Evolutionary conservation across 371 early-diverging fungal species (phyloP).

Genomic region (Mortierella sp.): DNA sequence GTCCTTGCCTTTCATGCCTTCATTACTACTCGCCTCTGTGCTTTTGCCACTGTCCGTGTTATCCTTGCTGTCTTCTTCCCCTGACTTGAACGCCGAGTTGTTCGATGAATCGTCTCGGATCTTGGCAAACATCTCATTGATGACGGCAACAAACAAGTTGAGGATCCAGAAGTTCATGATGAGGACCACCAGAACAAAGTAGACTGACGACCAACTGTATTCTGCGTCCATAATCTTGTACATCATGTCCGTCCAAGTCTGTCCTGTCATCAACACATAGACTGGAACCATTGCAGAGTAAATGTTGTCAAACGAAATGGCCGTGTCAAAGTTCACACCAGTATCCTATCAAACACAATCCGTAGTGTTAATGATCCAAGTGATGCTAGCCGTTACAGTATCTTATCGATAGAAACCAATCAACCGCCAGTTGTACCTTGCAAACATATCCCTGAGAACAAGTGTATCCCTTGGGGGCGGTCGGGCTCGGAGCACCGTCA

Average conservation of each 20-base stretch:
- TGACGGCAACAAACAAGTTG: slow-evolving; percentile 78
- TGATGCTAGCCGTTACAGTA: too few species aligned
- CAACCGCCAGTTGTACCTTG: slow-evolving; percentile 44
- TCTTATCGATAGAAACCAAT: not conserved
- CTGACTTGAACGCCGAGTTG: slow-evolving; percentile 69
- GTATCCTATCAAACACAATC: slow-evolving; percentile 20
- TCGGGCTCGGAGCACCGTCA: slow-evolving; percentile 7
- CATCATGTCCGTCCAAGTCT: slow-evolving; percentile 80
- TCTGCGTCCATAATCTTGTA: slow-evolving; percentile 77
- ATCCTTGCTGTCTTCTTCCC: slow-evolving; percentile 23
- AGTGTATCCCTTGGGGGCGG: slow-evolving; percentile 67
- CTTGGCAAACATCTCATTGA: slow-evolving; percentile 78
- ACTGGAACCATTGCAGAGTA: slow-evolving; percentile 68
- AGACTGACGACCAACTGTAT: slow-evolving; percentile 64
- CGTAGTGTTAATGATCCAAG: not conserved
- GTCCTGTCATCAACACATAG: slow-evolving; percentile 59
- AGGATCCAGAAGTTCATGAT: slow-evolving; percentile 78
- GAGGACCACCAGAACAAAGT: slow-evolving; percentile 70
- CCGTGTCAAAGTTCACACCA: slow-evolving; percentile 49
- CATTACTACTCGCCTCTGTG: too few species aligned
- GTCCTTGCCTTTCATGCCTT: too few species aligned
- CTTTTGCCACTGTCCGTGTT: slow-evolving; percentile 5
- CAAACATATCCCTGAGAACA: slow-evolving; percentile 66
- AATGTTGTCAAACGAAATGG: slow-evolving; percentile 69
- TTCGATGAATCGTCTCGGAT: slow-evolving; percentile 71